Conservation (phyloP, 306 rosid species). For the Macrotyloma uniflorum region DNA sequence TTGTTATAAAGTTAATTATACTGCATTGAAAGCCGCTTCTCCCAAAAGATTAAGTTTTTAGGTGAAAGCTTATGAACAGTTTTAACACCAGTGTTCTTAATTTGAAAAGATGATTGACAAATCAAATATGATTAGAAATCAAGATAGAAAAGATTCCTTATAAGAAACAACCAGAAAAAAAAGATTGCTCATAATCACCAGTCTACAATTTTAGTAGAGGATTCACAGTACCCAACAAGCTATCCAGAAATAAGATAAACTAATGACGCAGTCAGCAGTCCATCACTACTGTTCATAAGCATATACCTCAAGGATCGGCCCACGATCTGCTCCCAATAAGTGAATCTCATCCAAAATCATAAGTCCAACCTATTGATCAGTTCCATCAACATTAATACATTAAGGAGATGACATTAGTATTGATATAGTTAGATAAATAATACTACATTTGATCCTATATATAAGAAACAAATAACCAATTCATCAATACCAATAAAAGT, state of each 20-base stretch:
- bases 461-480: too few species aligned
- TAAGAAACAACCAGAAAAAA: background rate
- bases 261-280: slow-evolving; percentile 28
- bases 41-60: background rate
- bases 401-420: slow-evolving; percentile 31
- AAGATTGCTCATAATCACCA: background rate
- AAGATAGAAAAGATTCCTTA: background rate
- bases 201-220: background rate
- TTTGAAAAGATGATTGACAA: background rate
- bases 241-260: slow-evolving; percentile 12
- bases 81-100: background rate
- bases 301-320: slow-evolving; percentile 97
- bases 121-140: background rate
- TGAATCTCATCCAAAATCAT: slow-evolving; percentile 96
- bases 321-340: slow-evolving; percentile 97
- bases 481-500: background rate
- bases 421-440: background rate
- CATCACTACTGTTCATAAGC: slow-evolving; percentile 17
- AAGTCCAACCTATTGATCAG: slow-evolving; percentile 81
- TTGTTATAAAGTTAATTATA: background rate
- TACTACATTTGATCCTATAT: background rate
- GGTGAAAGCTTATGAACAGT: background rate
- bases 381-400: slow-evolving; percentile 28
- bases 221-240: background rate
- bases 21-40: background rate